phyloP scores from a whole-genome alignment of 2,329 filamentous ascomycete genomes.

The Penicillium fuscoglaucum region DNA sequence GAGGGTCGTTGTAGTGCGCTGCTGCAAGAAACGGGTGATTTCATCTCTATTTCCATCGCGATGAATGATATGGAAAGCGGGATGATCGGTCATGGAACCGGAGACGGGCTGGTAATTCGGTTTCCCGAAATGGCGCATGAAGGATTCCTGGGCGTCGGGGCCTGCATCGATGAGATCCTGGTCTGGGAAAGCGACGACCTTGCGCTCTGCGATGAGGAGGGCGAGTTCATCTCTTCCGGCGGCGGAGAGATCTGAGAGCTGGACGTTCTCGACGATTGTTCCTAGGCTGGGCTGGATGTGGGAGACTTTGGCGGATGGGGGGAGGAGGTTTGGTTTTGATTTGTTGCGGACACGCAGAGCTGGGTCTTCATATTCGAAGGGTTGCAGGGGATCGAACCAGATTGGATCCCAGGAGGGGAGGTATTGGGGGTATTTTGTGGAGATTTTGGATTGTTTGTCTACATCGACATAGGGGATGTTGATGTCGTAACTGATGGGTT shows the following conservation, averaged over 20 bases:
- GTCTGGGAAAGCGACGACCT: constrained; percentile 54
- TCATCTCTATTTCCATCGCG: constrained; percentile 47
- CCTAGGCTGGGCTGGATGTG: constrained; percentile 48
- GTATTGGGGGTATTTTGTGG: constrained; percentile 47
- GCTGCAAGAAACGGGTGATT: constrained; percentile 45
- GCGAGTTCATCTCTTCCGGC: constrained; percentile 54
- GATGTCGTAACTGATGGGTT: constrained; percentile 49
- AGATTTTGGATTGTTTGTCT: constrained; percentile 39
- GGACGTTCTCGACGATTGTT: constrained; percentile 46
- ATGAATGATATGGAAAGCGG: constrained; percentile 50
- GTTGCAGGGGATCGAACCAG: constrained; percentile 48
- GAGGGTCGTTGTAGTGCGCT: constrained; percentile 49
- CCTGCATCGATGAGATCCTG: constrained; percentile 52
- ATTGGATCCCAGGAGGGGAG: constrained; percentile 50
- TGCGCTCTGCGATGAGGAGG: constrained; percentile 69
- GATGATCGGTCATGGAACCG: constrained; percentile 43
- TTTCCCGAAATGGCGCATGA: constrained; percentile 50
- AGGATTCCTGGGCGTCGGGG: constrained; percentile 45
- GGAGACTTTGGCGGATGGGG: constrained; percentile 32
- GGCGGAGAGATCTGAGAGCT: constrained; percentile 50
- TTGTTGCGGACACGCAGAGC: constrained; percentile 47
- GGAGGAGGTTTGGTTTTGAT: constrained; percentile 41
- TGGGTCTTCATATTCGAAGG: constrained; percentile 49
- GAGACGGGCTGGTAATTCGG: constrained; percentile 49
- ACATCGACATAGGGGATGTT: constrained; percentile 51